phyloP scores from a whole-genome alignment of 345 rosid species.

The Abelmoschus esculentus region DNA sequence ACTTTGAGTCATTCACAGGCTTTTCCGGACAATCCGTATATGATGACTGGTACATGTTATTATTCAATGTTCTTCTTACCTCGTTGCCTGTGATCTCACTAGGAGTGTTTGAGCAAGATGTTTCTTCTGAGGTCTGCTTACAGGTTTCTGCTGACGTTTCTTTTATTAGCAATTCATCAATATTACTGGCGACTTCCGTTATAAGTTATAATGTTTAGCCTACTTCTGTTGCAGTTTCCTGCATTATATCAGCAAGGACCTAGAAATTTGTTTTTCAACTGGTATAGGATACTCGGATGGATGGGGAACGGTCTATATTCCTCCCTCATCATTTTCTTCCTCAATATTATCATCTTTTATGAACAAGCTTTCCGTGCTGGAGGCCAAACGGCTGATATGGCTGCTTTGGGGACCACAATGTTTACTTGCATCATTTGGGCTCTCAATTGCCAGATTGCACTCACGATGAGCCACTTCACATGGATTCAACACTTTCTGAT shows the following conservation, averaged over 20 bases:
- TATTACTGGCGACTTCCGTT: not conserved
- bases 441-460: slow-evolving; percentile 83
- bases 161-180: not conserved
- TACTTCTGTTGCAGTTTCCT: slow-evolving; percentile 62
- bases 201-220: not conserved
- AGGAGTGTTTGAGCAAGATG: slow-evolving; percentile 97
- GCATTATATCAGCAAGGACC: slow-evolving; percentile 96
- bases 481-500: slow-evolving; percentile 89
- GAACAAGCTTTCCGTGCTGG: slow-evolving; percentile 61
- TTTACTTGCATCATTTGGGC: slow-evolving; percentile 92
- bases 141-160: slow-evolving; percentile 48
- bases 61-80: slow-evolving; percentile 89
- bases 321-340: slow-evolving; percentile 66
- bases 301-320: slow-evolving; percentile 81
- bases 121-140: slow-evolving; percentile 85
- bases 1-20: slow-evolving; percentile 85
- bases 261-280: slow-evolving; percentile 77
- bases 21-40: slow-evolving; percentile 92
- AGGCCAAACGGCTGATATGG: slow-evolving; percentile 92
- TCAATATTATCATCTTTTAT: slow-evolving; percentile 54
- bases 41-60: slow-evolving; percentile 79
- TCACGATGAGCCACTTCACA: slow-evolving; percentile 89
- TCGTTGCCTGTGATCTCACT: slow-evolving; percentile 89
- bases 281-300: slow-evolving; percentile 89
- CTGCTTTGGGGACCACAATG: slow-evolving; percentile 80